Percentiles rank a stretch among this genome's conserved stretches.
phyloP scores from a whole-genome alignment of 1,284 basidiomycete genomes.

The Naganishia cerealis region DNA sequence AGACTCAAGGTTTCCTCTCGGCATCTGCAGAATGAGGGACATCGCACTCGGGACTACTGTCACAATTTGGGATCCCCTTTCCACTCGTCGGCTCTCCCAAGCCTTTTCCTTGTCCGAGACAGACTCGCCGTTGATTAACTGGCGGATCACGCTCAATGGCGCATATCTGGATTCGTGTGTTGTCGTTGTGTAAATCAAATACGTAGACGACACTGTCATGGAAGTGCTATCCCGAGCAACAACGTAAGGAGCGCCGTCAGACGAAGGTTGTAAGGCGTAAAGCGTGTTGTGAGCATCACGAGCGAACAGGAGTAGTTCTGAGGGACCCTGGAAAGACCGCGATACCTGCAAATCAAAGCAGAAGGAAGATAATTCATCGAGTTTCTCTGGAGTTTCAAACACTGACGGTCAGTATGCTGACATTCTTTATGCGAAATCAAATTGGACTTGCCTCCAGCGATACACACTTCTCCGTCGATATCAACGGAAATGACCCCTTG shows the following conservation, averaged over 20 bases:
- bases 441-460: constrained; percentile 1
- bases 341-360: constrained; percentile 58
- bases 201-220: constrained; percentile 74
- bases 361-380: constrained; percentile 62
- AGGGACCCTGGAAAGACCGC: constrained; percentile 13
- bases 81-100: constrained; percentile 75
- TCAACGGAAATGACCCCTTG: constrained; percentile 32
- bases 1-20: constrained; percentile 92
- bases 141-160: constrained; percentile 57
- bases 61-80: constrained; percentile 82
- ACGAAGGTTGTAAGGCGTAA: constrained; percentile 54
- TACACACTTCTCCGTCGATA: constrained; percentile 4
- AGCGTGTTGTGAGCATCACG: constrained; percentile 68
- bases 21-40: constrained; percentile 94
- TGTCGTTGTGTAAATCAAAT: constrained; percentile 82
- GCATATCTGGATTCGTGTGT: constrained; percentile 79
- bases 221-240: constrained; percentile 71
- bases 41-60: constrained; percentile 80
- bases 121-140: constrained; percentile 42
- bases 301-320: constrained; percentile 61
- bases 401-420: neutral
- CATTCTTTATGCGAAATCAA: neutral
- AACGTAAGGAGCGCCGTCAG: constrained; percentile 48
- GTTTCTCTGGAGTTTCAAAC: neutral
- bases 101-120: constrained; percentile 46